Base-by-base conservation (phyloP, 345 rosid genomes). In the Zanthoxylum bungeanum region DNA sequence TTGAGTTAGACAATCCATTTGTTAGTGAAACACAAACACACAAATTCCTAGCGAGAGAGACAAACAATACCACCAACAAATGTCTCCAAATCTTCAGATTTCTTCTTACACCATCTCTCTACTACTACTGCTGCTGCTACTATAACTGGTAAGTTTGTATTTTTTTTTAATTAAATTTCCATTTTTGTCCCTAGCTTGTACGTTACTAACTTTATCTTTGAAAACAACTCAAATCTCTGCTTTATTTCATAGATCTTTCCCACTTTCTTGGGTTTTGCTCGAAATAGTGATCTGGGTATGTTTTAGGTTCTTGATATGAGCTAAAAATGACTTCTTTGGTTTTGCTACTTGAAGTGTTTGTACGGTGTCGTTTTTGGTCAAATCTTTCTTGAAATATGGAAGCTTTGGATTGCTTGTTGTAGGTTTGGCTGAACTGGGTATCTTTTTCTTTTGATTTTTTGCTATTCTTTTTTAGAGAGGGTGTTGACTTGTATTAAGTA, bases 1-100 rank as follows among this genome's bases (percentile, higher is more conserved):
- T 63, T 56, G 40, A 21, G 71, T 65, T 70, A 64, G 87, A 81
- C 80, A 80, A 73, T 83, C 77, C 81, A 83, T 80, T 83, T 75
- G 80, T 61, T 74, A 82, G 81, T 78, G 83, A 78, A 52, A 39
- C 33, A 3, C 71, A 4, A 5, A 24, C 16, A 0, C 47, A 44
- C 19, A 42, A 14, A 42, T 8, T 58, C 27, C 3, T 37, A 44
- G 71, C 62, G 49, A 70, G 69, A 68, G 71, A 68, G 60, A 66
- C 61, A 28, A 21, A 5, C n/a, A 40, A 28, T 53, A 11, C 28
- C n/a, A 17, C 4, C 62, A 5, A 3, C 33, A 62, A 64, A 67
- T 69, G 77, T 72, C 79, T 66, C 68, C 66, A 63, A 63, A 70
- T 77, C 78, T 77, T 50, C 80, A 66, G 73, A 79, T 81, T 84